A percentile compares a stretch with the other conserved stretches of the same genome.
phyloP scores from a whole-genome alignment of 495 filamentous ascomycete species.

The Viridothelium virens region DNA sequence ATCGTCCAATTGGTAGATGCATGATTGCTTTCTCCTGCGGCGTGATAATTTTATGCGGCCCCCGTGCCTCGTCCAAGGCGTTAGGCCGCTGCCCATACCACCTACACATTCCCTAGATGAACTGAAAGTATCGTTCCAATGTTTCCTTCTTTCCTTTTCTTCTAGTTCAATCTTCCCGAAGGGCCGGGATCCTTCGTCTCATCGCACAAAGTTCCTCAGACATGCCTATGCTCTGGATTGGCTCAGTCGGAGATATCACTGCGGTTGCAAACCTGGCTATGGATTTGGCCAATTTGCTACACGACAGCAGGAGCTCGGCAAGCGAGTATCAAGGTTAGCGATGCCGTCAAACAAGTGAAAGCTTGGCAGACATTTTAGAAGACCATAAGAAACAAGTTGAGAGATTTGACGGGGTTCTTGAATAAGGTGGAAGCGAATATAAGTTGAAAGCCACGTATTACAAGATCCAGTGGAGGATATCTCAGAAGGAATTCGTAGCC shows the following conservation, averaged over 20 bases:
- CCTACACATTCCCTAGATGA: not conserved
- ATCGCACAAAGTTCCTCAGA: not conserved
- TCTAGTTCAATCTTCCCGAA: not conserved
- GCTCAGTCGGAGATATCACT: not conserved
- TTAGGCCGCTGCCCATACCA: not conserved
- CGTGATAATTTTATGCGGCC: not conserved
- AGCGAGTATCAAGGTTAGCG: not conserved
- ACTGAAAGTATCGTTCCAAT: not conserved
- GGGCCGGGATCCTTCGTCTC: no score
- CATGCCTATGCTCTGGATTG: not conserved
- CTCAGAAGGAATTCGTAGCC: not conserved
- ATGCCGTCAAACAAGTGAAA: not conserved
- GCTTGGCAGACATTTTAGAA: not conserved
- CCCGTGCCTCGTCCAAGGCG: not conserved
- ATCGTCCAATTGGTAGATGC: not conserved
- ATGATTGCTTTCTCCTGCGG: constrained; percentile 3
- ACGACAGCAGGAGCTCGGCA: not conserved
- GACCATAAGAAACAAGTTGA: not conserved
- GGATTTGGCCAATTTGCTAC: not conserved
- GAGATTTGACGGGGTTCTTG: not conserved
- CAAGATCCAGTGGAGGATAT: not conserved
- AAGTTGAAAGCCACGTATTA: not conserved
- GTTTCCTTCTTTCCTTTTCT: not conserved
- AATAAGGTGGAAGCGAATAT: not conserved
- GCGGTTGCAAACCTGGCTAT: not conserved